Base-by-base conservation (phyloP, 371 early-diverging fungal genomes). In the Mortierella sp. region DNA sequence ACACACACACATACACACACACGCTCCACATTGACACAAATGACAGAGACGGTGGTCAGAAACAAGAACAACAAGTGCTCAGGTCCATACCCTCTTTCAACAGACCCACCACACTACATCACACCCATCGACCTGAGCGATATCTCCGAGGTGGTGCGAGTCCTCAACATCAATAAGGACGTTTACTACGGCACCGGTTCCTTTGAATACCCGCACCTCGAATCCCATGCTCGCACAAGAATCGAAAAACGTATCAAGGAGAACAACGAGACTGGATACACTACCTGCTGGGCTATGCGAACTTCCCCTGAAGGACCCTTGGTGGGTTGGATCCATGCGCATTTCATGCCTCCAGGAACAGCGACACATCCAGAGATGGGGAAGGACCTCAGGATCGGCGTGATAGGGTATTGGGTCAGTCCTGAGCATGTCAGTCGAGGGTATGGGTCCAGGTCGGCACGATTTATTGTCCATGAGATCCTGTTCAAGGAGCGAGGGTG, bases 51-150 rank as follows among this genome's bases (percentile, higher is more conserved):
- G 19, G 24, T 68, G 9, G 10, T 42, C 10, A 38, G 68, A 42
- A 68, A 68, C 68, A 68, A 24, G 42, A 21, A 21, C 68, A 68
- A 68, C 68, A 68, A 68, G 68, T 68, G 68, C 24, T 68, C 68
- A 42, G 83, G 83, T 11, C 83, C 83, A 3, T 85, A 85, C 42
- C 8, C 50, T 1, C 70, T 85, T 38, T 76, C 42, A 9, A 68
- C 16, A 21, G 42, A 68, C 70, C 74, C 74, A 19, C 79, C 79
- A 0, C 79, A 52, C 13, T 79, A 74, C 45, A 28, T 79, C 34
- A 60, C 79, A 19, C 50, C 79, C n/a, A 70, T 79, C 55, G 48
- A 50, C 7, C 11, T 63, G 19, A n/a, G 28, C 16, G 79, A 79
- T 34, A 63, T 74, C n/a, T 70, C 79, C 16, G 79, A 79, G 31